Conservation (phyloP, 2,329 filamentous ascomycete genomes). For the Cephalotrichum gorgonifer region DNA sequence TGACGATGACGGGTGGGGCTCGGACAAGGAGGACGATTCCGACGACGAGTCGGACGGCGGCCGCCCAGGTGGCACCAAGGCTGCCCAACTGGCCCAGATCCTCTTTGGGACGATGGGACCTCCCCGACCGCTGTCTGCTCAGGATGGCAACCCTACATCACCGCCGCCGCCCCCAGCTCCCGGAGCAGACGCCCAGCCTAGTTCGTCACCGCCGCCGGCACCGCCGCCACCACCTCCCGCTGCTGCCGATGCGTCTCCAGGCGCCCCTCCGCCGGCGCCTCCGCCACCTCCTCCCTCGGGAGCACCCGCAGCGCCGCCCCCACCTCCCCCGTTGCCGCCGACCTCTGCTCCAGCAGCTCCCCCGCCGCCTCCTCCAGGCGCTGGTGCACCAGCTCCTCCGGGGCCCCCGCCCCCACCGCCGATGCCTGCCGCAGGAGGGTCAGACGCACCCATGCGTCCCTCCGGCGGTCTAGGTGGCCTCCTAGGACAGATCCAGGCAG, state of each 20-base stretch:
- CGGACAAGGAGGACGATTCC: slow-evolving; percentile 48
- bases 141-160: slow-evolving; percentile 55
- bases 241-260: slow-evolving; percentile 18
- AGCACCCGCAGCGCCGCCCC: slow-evolving; percentile 20
- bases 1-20: slow-evolving; percentile 79
- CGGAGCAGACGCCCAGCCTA: slow-evolving; percentile 21
- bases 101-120: slow-evolving; percentile 96
- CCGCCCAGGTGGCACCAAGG: slow-evolving; percentile 67
- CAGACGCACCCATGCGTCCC: slow-evolving; percentile 28
- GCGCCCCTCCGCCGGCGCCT: slow-evolving; percentile 20
- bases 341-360: slow-evolving; percentile 22
- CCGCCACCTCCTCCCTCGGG: slow-evolving; percentile 19
- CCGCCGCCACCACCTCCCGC: slow-evolving; percentile 24
- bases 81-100: slow-evolving; percentile 87
- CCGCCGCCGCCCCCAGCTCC: slow-evolving; percentile 22
- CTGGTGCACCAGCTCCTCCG: slow-evolving; percentile 16
- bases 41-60: slow-evolving; percentile 71
- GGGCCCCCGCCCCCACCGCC: slow-evolving; percentile 24
- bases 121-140: slow-evolving; percentile 75
- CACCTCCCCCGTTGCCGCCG: slow-evolving; percentile 14
- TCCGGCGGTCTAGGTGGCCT: slow-evolving; percentile 47
- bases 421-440: slow-evolving; percentile 19
- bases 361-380: slow-evolving; percentile 21
- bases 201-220: slow-evolving; percentile 27
- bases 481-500: slow-evolving; percentile 73